phyloP scores from a whole-genome alignment of 345 rosid species.

The Populus pruinosa region DNA sequence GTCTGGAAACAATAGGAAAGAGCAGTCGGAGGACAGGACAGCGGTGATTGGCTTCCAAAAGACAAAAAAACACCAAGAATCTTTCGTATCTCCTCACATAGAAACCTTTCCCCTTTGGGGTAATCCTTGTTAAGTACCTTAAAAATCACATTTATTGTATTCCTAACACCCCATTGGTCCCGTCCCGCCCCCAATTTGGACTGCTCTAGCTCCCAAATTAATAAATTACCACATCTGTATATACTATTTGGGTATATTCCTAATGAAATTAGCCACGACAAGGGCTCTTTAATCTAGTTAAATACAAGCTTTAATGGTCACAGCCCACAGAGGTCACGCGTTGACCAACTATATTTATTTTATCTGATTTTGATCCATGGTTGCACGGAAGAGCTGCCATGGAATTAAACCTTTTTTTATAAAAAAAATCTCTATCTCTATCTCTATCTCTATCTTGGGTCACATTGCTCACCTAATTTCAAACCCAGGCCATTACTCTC shows the following conservation, averaged over 20 bases:
- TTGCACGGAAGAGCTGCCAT: background rate
- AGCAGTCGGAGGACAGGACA: background rate
- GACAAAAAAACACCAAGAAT: background rate
- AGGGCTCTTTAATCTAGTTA: background rate
- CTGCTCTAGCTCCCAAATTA: background rate
- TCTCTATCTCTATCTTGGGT: background rate
- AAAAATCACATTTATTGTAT: background rate
- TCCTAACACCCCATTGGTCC: background rate
- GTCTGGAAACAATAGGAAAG: background rate
- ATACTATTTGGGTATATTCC: background rate
- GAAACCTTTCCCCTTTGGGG: conserved; percentile 39
- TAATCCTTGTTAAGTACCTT: background rate
- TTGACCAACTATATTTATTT: background rate
- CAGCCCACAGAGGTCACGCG: background rate
- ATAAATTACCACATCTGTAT: background rate
- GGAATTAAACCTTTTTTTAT: background rate
- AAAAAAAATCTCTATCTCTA: too few species aligned
- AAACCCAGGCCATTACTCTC: background rate
- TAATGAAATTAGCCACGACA: background rate
- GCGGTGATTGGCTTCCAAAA: background rate
- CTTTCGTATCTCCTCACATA: conserved; percentile 1
- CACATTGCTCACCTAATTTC: background rate
- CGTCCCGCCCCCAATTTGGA: background rate
- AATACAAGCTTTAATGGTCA: background rate
- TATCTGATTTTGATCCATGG: background rate